Evolutionary conservation across 2,329 filamentous ascomycete species (phyloP), one percentile per base, ranked within the genome.

Genomic region (Diaporthe sp.): DNA sequence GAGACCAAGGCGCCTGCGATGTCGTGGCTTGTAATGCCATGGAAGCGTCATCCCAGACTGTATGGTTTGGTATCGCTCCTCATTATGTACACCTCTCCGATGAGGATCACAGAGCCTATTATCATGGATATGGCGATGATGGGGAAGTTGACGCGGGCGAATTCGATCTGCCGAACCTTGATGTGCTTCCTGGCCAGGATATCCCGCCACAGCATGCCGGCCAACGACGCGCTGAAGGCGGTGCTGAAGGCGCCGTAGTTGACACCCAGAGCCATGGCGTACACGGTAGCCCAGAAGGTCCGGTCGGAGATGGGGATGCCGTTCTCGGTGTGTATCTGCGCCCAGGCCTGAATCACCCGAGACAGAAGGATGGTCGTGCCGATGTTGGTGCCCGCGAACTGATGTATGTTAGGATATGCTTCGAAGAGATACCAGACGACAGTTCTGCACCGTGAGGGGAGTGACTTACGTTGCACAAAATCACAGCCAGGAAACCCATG

Each of bases 381-480:
- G 70, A 95, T 95, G 77, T 95, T 95, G 2, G 93, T 95, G 25
- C 93, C 93, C 0, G 93, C 92, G 77, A 94, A 95, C 92, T 94
- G 76, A 22, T 33, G 35, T 45, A 57, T 28, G 17, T 73, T 45
- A 64, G 81, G 73, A 80, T 74, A 60, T 72, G 38, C 64, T n/a
- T 52, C 40, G n/a, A 5, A 13, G 54, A 22, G 19, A 33, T 22
- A 33, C 7, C 33, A 55, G 13, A 9, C 9, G 4, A 19, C 57
- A 33, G 13, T 2, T 9, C 8, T 15, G 8, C 9, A 13, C 52
- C 10, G 7, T 8, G 10, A n/a, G 15, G 3, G 2, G 17, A 47
- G 42, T 15, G 68, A 87, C 92, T 86, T 81, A 94, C 92, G 76
- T 95, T 95, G 83, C 92, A 94, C 0, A 95, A 82, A 15, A 94